phyloP scores from a whole-genome alignment of 495 filamentous ascomycete genomes.

The Amphirosellinia nigrospora region DNA sequence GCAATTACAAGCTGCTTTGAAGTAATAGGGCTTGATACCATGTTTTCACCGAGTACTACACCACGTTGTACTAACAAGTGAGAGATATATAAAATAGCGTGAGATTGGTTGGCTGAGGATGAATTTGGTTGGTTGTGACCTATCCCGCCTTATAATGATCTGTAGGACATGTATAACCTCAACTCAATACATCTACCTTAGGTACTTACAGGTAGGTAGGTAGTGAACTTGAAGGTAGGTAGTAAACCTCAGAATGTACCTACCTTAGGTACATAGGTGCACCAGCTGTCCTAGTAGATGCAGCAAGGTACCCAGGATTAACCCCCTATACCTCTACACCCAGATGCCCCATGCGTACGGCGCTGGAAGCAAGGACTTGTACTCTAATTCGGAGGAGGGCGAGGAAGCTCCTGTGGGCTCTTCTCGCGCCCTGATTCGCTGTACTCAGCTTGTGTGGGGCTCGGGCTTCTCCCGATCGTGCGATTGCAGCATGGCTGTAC shows the following conservation, averaged over 20 bases:
- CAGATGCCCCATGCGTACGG: not conserved
- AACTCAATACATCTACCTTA: not conserved
- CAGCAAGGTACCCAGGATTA: not conserved
- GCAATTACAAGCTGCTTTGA: not conserved
- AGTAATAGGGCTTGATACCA: not conserved
- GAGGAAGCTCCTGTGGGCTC: constrained; percentile 14
- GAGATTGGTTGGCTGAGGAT: not conserved
- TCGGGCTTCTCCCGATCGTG: not conserved
- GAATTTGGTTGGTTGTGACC: not conserved
- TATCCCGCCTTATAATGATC: not conserved
- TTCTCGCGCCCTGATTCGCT: not conserved
- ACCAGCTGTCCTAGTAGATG: not conserved
- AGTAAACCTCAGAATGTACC: not conserved
- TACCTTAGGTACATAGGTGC: not conserved
- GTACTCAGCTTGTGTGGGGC: not conserved
- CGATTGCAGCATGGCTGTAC: not conserved
- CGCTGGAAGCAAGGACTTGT: not conserved
- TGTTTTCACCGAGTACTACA: not conserved
- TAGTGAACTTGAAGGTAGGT: not conserved
- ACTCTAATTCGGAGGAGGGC: not conserved
- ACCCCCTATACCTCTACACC: not conserved
- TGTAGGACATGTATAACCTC: not conserved
- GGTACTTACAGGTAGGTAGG: no score
- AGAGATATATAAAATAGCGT: not conserved
- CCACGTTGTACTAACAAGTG: not conserved